Evolutionary conservation across 2,329 filamentous ascomycete species (phyloP).

Genomic region (Tolypocladium amazonense): DNA sequence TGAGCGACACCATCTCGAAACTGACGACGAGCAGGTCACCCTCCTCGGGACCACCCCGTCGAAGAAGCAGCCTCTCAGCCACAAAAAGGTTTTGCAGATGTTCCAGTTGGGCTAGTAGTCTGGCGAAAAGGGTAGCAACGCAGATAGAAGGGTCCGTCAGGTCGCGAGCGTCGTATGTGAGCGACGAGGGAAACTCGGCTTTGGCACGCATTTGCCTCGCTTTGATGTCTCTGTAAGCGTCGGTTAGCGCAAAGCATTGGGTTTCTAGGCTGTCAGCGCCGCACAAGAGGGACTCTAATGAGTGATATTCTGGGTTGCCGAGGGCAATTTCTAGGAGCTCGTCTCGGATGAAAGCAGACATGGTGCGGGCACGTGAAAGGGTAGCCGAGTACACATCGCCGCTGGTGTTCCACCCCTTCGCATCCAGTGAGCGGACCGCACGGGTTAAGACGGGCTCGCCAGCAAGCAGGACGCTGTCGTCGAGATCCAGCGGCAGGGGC

Average conservation of each 20-base stretch:
- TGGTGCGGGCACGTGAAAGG: constrained; percentile 10
- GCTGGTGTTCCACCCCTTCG: constrained; percentile 24
- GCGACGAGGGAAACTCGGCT: constrained; percentile 1
- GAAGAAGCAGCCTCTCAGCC: constrained; percentile 43
- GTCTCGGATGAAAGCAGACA: constrained; percentile 10
- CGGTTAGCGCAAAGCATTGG: neutral
- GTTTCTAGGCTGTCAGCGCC: neutral
- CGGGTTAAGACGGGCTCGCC: constrained; percentile 10
- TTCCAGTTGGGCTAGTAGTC: constrained; percentile 35
- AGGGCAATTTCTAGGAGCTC: constrained; percentile 15
- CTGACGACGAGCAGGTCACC: constrained; percentile 31
- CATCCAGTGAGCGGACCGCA: constrained; percentile 14
- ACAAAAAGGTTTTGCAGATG: constrained; percentile 47
- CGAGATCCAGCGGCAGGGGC: constrained; percentile 25
- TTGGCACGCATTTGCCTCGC: neutral
- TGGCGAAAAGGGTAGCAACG: constrained; percentile 26
- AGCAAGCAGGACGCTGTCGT: constrained; percentile 21
- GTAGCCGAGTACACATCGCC: constrained; percentile 17
- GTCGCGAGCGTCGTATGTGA: constrained; percentile 19
- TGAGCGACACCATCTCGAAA: constrained; percentile 33
- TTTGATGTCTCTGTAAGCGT: neutral
- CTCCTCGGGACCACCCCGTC: constrained; percentile 18
- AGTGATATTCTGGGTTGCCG: neutral
- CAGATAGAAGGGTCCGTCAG: constrained; percentile 33
- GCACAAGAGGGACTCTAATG: neutral